Base-by-base conservation (phyloP, 176 grass and related monocot genomes). In the Bothriochloa decipiens region DNA sequence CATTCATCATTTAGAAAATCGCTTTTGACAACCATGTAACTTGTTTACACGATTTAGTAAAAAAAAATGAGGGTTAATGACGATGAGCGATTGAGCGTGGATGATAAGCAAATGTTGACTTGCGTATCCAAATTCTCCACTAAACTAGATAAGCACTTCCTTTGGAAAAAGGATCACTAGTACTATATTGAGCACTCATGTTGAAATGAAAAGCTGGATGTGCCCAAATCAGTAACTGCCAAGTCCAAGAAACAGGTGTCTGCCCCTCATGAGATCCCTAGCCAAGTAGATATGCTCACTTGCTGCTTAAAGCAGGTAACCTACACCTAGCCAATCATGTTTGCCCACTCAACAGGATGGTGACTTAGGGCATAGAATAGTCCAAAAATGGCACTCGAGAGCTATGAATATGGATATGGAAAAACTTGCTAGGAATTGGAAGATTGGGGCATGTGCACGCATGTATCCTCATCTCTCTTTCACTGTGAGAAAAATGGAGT, bases 121-220 rank as follows among this genome's bases (percentile, higher is more conserved):
- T 73, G 37, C 53, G 53, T n/a, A 6, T 83, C 52, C 16, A 62
- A 73, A 73, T 73, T 82, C 67, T 58, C 37, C 68, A 72, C 80
- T 68, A 33, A 17, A 7, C 43, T 53, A 25, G 78, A 80, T 69
- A 52, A 81, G 64, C 18, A 36, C 20, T 20, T 22, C 6, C 7
- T 16, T 66, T 62, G 60, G n/a, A 39, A 63, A 62, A 15, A 32
- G 29, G 32, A n/a, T 12, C 11, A 6, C 61, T 41, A 42, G 10
- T 42, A 41, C 2, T 25, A 26, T 70, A 43, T 22, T 8, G 7
- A 25, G 11, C 27, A 45, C 13, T 20, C 17, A 11, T 11, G 69
- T 6, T 11, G 7, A 47, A 36, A 83, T 46, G 11, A 3, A 62
- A 42, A 55, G 1, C 14, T 60, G 27, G 47, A 1, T 57, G 37